phyloP scores from a whole-genome alignment of 768 basidiomycete species.

The Porphyrellus cyaneotinctus region DNA sequence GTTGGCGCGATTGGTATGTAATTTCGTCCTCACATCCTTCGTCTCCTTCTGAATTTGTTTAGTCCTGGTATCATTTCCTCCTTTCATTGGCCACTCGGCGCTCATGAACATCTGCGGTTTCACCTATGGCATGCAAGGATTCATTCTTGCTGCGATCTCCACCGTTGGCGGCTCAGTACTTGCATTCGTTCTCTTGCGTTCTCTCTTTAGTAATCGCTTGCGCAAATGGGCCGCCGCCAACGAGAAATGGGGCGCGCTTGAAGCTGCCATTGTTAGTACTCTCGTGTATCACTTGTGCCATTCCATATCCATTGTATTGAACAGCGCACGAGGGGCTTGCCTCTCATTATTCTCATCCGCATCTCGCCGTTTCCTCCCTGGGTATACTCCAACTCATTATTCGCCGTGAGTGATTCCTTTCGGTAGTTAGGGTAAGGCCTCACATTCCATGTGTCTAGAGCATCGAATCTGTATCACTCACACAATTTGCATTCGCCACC shows the following conservation, averaged over 20 bases:
- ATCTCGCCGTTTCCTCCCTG: constrained; percentile 82
- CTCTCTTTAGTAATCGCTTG: constrained; percentile 52
- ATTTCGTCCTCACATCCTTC: constrained; percentile 56
- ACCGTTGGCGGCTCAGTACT: constrained; percentile 63
- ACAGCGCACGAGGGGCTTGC: constrained; percentile 70
- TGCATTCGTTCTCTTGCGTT: constrained; percentile 57
- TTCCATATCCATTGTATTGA: constrained; percentile 2
- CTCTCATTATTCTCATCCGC: constrained; percentile 78
- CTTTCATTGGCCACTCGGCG: constrained; percentile 29
- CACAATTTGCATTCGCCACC: constrained; percentile 76
- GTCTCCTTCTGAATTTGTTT: constrained; percentile 18
- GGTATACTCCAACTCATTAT: constrained; percentile 81
- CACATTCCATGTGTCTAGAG: constrained; percentile 41
- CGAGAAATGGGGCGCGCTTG: constrained; percentile 74
- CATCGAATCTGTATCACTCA: constrained; percentile 67
- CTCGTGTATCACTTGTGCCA: neutral
- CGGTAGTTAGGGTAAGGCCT: neutral
- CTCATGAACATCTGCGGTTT: constrained; percentile 68
- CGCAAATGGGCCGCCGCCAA: constrained; percentile 58
- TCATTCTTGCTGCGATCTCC: constrained; percentile 56
- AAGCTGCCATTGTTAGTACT: constrained; percentile 61
- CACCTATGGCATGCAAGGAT: constrained; percentile 77
- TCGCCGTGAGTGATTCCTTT: constrained; percentile 51
- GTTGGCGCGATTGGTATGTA: constrained; percentile 48
- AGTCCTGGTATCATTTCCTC: constrained; percentile 32